Base-by-base conservation (phyloP, 352 stramenopile species). In the Aphanomyces stellatus region DNA sequence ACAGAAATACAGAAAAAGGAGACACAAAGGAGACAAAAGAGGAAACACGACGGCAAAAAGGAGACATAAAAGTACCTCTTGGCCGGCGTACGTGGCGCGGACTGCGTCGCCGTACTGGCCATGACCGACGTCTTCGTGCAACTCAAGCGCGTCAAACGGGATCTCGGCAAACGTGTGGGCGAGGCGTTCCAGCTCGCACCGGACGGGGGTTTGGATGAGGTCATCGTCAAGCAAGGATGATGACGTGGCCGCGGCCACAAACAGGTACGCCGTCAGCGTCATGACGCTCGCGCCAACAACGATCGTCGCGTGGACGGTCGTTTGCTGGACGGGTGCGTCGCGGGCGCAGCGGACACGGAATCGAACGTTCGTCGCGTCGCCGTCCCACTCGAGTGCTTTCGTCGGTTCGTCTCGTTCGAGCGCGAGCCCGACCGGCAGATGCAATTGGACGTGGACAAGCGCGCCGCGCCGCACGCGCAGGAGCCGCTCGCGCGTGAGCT, bases 311-410 rank as follows among this genome's bases (percentile, higher is more conserved):
- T 85, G 17, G 75, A 88, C 11, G 87, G 57, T 13, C 78, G 71
- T 43, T 86, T 72, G 0, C 8, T 67, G 60, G 6, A 43, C 70
- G 0, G 64, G 68, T 8, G 76, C 76, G n/a, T 70, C 70, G 24
- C 83, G 77, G 0, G 79, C 84, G 46, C 80, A 77, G 17, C 66
- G 69, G 30, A 90, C 53, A 30, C 85, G 74, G 63, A 88, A 90
- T n/a, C 76, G 86, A 0, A 90, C 77, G 19, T 78, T 71, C 17
- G 70, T 78, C 25, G 88, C 69, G 22, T 87, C 77, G 17, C 80
- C 80, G 51, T 66, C 66, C 81, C 81, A 90, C n/a, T 76, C 76
- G 37, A 90, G 88, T 3, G 78, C 80, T 60, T 88, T 88, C 40
- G 71, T 89, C 17, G 78, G 83, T 11, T 76, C 73, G 2, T 90